Percentiles rank a stretch among this genome's conserved stretches.
Conservation (phyloP, 306 rosid genomes). For the Comarum palustre region DNA sequence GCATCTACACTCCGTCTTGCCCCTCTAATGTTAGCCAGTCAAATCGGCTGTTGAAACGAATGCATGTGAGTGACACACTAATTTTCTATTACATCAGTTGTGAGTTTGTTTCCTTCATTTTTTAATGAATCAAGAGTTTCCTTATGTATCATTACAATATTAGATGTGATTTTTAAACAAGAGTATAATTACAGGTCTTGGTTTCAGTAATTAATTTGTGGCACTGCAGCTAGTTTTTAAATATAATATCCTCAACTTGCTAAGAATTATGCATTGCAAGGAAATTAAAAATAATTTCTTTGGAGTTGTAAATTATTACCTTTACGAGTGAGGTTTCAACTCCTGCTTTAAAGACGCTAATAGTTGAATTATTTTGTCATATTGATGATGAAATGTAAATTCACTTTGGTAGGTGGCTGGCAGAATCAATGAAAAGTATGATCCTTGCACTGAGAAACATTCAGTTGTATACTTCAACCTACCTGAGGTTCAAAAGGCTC, state of each 20-base stretch:
- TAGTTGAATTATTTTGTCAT: constrained; percentile 1
- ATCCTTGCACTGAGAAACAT: constrained; percentile 85
- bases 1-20: constrained; percentile 72
- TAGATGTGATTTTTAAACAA: background rate
- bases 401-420: constrained; percentile 49
- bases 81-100: background rate
- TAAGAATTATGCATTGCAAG: background rate
- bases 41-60: constrained; percentile 48
- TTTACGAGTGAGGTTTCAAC: background rate
- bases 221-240: background rate
- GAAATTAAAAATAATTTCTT: background rate
- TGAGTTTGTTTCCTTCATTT: background rate
- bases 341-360: constrained; percentile 1
- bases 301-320: background rate
- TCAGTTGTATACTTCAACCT: constrained; percentile 64
- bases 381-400: constrained; percentile 23
- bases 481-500: constrained; percentile 68
- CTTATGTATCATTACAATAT: no score
- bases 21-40: constrained; percentile 45
- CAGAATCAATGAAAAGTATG: constrained; percentile 49
- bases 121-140: no score
- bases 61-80: constrained; percentile 46
- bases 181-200: background rate
- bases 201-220: background rate
- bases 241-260: background rate